Evolutionary conservation across 169 alveolate species (phyloP).

Genomic region (Neospora caninum): DNA sequence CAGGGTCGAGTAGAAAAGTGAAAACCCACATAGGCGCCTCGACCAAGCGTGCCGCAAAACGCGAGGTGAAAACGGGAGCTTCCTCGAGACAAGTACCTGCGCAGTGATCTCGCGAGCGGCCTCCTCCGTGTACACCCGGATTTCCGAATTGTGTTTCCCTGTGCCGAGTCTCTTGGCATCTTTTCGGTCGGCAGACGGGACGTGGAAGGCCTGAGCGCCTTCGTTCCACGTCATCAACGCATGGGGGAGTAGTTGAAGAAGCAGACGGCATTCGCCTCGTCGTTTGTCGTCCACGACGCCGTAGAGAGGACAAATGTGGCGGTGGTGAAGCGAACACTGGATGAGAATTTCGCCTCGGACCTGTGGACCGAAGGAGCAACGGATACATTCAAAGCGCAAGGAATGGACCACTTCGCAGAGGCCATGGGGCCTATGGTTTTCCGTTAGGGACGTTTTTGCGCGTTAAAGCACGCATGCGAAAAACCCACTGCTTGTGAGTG

Average conservation of each 20-base stretch:
- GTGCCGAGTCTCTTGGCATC: not conserved
- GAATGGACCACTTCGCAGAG: no score
- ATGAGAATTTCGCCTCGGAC: not conserved
- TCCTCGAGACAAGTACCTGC: not conserved
- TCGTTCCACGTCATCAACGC: conserved; percentile 13
- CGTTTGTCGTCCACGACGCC: conserved; percentile 13
- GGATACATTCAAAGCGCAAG: no score
- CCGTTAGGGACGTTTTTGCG: no score
- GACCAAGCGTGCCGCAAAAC: no score
- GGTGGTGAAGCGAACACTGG: not conserved
- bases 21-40: no score
- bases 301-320: conserved; percentile 33
- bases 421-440: no score
- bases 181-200: not conserved
- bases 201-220: not conserved
- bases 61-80: no score
- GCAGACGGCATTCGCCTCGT: not conserved
- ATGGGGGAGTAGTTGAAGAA: conserved; percentile 21
- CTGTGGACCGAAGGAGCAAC: not conserved
- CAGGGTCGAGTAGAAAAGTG: no score
- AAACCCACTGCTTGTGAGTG: no score
- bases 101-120: not conserved
- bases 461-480: no score
- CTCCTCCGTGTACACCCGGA: conserved; percentile 20
- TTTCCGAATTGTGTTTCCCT: not conserved